Evolutionary conservation across 2,329 filamentous ascomycete species (phyloP), one percentile per base, ranked within the genome.

Genomic region (Xylaria sp.): DNA sequence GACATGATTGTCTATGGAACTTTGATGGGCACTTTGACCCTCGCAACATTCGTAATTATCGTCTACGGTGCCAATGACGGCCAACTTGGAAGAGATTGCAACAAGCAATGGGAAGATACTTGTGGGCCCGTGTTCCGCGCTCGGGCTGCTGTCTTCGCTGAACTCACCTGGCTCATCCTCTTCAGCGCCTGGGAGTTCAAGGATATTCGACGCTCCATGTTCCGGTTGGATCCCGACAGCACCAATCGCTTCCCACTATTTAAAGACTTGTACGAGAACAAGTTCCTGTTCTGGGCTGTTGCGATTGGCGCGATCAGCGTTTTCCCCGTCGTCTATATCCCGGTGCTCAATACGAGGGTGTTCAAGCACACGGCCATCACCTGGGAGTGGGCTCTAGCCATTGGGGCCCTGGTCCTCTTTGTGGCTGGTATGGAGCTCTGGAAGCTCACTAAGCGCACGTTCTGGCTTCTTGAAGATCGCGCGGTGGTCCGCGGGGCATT

Each of bases 1-100:
- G 93, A 96, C 80, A 94, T 94, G 87, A 78, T 93, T 13, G 89
- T 94, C 20, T 94, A 95, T 77, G 93, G 93, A 32, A 76, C 90
- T 73, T 90, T 92, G 84, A 94, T 95, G 89, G 91, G 92, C 1
- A 87, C 85, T 1, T 89, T 93, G 70, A 91, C 85, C 55, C 85
- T 89, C 76, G 81, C 83, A 74, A 88, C 91, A 1, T 94, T 92
- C 58, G 87, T 91, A 65, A 91, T 92, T 73, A 81, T 89, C 67
- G 81, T 89, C 51, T 89, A 87, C 72, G 88, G 88, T 25, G 84
- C 82, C 73, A 85, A 89, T 67, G 80, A 80, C 63, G 86, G 86
- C 20, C 72, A 85, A 61, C 85, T 92, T 5, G 90, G 90, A 54
- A 67, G 75, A 3, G 82, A 88, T 74, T 93, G 91, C 83, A 93